phyloP scores from a whole-genome alignment of 139 green algal species.

The Spirogloea muscicola region DNA sequence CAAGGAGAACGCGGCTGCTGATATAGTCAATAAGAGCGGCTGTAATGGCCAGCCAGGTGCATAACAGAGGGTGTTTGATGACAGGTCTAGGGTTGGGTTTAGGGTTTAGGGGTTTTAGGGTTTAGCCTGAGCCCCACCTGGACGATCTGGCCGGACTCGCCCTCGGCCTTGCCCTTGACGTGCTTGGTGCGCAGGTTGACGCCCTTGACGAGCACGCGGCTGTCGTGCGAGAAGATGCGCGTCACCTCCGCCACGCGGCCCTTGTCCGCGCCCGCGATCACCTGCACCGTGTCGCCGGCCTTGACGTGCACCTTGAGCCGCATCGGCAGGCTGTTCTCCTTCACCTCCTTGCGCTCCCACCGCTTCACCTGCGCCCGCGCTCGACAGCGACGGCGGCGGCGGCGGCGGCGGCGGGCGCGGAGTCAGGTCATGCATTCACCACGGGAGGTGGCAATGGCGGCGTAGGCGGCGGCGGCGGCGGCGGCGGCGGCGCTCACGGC shows the following conservation, averaged over 20 bases:
- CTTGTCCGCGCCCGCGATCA: constrained; percentile 91
- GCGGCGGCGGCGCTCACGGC: no score
- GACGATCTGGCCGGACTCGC: constrained; percentile 77
- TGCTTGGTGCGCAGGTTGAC: constrained; percentile 92
- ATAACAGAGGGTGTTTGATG: no score
- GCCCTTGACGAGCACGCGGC: constrained; percentile 82
- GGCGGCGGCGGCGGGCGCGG: no score
- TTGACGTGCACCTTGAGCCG: constrained; percentile 45
- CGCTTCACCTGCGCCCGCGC: constrained; percentile 39
- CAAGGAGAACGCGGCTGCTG: no score
- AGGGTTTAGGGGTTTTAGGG: no score
- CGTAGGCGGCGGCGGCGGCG: no score
- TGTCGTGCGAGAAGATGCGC: constrained; percentile 65
- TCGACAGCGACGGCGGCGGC: no score
- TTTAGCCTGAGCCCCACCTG: constrained; percentile 11
- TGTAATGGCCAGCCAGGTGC: no score
- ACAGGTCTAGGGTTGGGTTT: no score
- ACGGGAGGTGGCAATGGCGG: no score
- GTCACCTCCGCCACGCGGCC: constrained; percentile 82
- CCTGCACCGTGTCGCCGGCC: constrained; percentile 44
- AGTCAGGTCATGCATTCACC: no score
- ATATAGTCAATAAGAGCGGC: no score
- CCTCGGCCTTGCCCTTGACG: constrained; percentile 68
- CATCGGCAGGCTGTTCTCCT: constrained; percentile 37
- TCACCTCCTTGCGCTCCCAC: constrained; percentile 43